A percentile compares a stretch with the other conserved stretches of the same genome.
These are phyloP conservation scores for Populus pruinosa DNA, from an alignment of 345 rosid species.

Conservation along the genomic window DNA sequence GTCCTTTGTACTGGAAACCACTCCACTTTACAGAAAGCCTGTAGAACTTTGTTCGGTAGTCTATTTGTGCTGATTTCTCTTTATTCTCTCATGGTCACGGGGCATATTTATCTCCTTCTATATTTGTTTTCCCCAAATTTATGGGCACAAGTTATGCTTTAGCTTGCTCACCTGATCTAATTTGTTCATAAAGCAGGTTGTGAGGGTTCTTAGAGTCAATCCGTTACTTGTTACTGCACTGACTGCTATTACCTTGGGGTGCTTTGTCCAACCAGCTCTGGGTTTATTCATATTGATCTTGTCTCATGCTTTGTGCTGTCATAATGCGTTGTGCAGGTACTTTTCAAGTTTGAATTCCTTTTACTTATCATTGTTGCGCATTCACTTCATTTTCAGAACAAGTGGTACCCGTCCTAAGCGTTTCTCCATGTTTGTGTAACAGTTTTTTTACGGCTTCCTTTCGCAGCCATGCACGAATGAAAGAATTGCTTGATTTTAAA, in stretches of 20 bases:
- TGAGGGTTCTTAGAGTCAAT: conserved; percentile 62
- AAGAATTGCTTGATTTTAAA: conserved; percentile 44
- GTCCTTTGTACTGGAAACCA: too few relatives aligned
- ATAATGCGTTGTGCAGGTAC: conserved; percentile 78
- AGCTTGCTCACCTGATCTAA: conserved; percentile 4
- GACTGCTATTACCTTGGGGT: conserved; percentile 55
- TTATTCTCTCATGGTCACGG: background rate
- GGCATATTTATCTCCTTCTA: background rate
- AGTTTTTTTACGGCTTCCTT: conserved; percentile 70
- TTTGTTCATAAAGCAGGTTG: conserved; percentile 51
- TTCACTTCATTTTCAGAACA: conserved; percentile 1
- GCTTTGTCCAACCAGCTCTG: conserved; percentile 85
- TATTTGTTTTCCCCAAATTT: background rate
- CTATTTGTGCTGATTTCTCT: background rate
- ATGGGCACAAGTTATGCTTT: conserved; percentile 9
- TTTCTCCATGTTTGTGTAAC: conserved; percentile 35
- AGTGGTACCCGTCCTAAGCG: conserved; percentile 20
- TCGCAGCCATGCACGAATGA: conserved; percentile 49
- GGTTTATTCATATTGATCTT: conserved; percentile 66
- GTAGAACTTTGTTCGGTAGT: conserved; percentile 3
- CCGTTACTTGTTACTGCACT: conserved; percentile 49
- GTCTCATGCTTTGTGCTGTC: conserved; percentile 69
- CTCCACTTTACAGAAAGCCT: background rate
- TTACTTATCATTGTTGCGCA: background rate
- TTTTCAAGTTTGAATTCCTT: conserved; percentile 1